Base-by-base conservation (phyloP, 306 rosid genomes). In the Cajanus cajan region DNA sequence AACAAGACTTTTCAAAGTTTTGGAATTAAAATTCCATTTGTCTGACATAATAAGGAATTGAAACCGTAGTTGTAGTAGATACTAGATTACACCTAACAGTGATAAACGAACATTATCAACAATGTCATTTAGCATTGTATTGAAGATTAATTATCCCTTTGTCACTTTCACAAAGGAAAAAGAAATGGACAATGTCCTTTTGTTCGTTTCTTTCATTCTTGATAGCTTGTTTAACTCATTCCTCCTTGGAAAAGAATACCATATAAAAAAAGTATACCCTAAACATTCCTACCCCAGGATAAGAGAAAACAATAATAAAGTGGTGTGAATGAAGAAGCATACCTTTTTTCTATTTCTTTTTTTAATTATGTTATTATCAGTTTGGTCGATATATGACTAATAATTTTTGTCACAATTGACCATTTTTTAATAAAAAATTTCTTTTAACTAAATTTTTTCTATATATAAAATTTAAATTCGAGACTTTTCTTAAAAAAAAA, bases 111-210 rank as follows among this genome's bases (percentile, higher is more conserved):
- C 52, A 64, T 44, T 55, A 78, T 78, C 67, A 36, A 66, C 58
- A 55, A 57, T 73, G 81, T 48, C 84, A 71, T 74, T 65, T 78
- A 73, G 77, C 63, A 71, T n/a, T 48, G 65, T 68, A 6, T 43
- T 37, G 31, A 80, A 80, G 16, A 54, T 68, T 59, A 59, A 59
- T 12, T 28, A 28, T 2, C 73, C 87, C 43, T 68, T 0, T 8
- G 82, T 80, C 89, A 19, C 79, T 83, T 73, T 83, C 83, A 61
- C 70, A 16, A 19, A 15, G 64, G 58, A 48, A 59, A 76, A 66
- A 34, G 59, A 61, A 63, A 68, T 52, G 37, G 41, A 71, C 52
- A 21, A 24, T 28, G 15, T 24, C 33, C 66, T 45, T 45, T 68
- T 39, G 18, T 50, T 66, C 15, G 31, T 67, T 74, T 2, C 8